These are phyloP conservation scores for Cryphonectria nitschkei DNA, from an alignment of 2,329 filamentous ascomycete genomes.

Conservation along the genomic window DNA sequence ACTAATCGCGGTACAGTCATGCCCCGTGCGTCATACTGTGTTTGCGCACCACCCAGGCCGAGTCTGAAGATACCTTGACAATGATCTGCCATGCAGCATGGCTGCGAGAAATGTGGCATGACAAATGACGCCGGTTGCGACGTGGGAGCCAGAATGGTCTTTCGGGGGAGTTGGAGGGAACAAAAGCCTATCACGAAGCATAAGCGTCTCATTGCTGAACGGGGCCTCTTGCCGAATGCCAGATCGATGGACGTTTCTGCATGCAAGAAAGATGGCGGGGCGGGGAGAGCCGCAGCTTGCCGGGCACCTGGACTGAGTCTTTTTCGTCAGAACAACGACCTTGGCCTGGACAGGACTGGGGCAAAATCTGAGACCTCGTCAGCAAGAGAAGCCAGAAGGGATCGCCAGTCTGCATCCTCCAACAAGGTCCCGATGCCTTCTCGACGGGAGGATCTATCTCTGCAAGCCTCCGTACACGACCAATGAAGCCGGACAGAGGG, in stretches of 20 bases:
- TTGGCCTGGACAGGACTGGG: background rate
- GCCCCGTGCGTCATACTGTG: conserved; percentile 21
- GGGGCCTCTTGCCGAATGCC: conserved; percentile 8
- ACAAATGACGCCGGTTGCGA: conserved; percentile 22
- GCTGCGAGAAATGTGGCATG: conserved; percentile 21
- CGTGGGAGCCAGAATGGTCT: background rate
- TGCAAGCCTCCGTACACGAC: conserved; percentile 2
- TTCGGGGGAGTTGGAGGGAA: background rate
- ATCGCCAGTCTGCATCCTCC: conserved; percentile 2
- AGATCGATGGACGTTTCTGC: conserved; percentile 19
- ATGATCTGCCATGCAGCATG: background rate
- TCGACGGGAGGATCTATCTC: background rate
- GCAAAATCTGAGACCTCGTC: background rate
- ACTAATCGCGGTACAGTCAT: conserved; percentile 21
- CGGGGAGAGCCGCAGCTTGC: conserved; percentile 13
- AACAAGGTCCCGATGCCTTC: conserved; percentile 2
- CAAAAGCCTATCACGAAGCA: conserved; percentile 10
- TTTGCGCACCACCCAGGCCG: conserved; percentile 20
- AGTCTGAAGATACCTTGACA: conserved; percentile 15
- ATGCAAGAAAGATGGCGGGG: conserved; percentile 19
- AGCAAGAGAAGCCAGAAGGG: conserved; percentile 17
- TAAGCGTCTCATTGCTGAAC: background rate
- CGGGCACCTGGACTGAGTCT: conserved; percentile 5
- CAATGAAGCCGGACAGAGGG: background rate
- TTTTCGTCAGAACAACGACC: background rate